Evolutionary conservation across 495 filamentous ascomycete genomes (phyloP), one percentile per base, ranked within the genome.

Genomic region (Xylaria flabelliformis): DNA sequence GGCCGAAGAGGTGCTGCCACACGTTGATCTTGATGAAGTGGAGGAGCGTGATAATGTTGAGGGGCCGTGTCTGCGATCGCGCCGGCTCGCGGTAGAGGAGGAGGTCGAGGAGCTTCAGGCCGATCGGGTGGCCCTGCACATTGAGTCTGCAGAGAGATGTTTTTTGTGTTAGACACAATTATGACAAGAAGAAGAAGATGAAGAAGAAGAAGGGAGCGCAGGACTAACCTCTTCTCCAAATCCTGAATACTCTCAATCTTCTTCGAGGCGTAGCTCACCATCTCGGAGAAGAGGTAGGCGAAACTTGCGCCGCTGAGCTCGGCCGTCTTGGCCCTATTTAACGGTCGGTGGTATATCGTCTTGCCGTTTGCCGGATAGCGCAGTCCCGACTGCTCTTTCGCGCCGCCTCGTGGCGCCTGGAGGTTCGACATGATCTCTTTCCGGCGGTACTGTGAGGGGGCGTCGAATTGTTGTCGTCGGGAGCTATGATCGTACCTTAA

Each of bases 331-430:
- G 89, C 93, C 66, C 96, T 92, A 80, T 97, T 97, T 59, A 98
- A 85, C 72, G 97, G 93, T 67, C 97, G 89, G 87, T 98, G 94
- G 83, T 98, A 99, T 82, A 99, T 98, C 63, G 94, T 97, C 82
- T 98, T 98, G 82, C 93, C 93, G 79, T 91, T 96, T 34, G 93
- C 92, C n/a, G 96, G 94, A 75, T 97, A 93, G 72, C 94, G 92
- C 63, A 99, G 92, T n/a, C 92, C 93, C 10, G 89, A 80, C 56
- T 84, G 74, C 56, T 83, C 80, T 73, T 78, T 77, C 66, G 75
- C 74, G 79, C 74, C 75, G 71, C 72, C 76, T 79, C 82, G 84
- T 74, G 48, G 75, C 69, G 78, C 76, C 67, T 81, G 80, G 29
- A 79, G 76, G 71, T 75, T 81, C 46, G 83, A 78, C 82, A 85